Conservation (phyloP, 352 stramenopile genomes). For the Globisporangium recalcitrans region DNA sequence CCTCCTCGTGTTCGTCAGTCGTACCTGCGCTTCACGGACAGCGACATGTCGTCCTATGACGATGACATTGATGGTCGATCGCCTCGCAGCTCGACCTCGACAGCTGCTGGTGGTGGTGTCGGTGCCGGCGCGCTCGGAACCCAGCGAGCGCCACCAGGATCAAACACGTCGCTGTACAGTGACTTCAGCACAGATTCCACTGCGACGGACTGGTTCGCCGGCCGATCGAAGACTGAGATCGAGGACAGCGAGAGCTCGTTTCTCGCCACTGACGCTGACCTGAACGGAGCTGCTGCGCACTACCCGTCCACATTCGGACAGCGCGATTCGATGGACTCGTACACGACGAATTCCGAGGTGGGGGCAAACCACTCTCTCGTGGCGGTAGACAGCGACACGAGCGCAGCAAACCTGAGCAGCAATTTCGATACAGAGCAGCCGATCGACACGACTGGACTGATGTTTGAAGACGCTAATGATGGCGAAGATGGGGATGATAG, state of each 20-base stretch:
- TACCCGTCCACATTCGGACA: conserved; percentile 1
- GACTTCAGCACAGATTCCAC: conserved; percentile 36
- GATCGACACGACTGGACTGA: conserved; percentile 3
- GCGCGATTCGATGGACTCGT: conserved; percentile 11
- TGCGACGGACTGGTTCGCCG: conserved; percentile 36
- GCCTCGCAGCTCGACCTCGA: conserved; percentile 3
- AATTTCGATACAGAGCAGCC: background rate
- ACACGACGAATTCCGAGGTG: conserved; percentile 17
- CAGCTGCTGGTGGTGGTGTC: conserved; percentile 6
- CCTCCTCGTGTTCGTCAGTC: conserved; percentile 10
- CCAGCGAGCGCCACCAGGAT: conserved; percentile 26
- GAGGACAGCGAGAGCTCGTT: conserved; percentile 19
- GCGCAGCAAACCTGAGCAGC: background rate
- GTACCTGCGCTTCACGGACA: conserved; percentile 19
- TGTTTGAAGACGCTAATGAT: conserved; percentile 2
- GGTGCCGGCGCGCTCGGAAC: conserved; percentile 11
- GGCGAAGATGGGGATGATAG: background rate
- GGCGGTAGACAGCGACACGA: conserved; percentile 16
- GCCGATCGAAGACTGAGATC: conserved; percentile 40
- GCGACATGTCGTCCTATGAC: conserved; percentile 16
- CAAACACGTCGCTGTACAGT: conserved; percentile 39
- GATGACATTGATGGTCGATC: conserved; percentile 18
- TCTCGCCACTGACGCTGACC: background rate
- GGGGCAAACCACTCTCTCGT: conserved; percentile 11
- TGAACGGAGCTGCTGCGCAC: background rate